Evolutionary conservation across 2,329 filamentous ascomycete genomes (phyloP).

Genomic region (Monosporascus sp.): DNA sequence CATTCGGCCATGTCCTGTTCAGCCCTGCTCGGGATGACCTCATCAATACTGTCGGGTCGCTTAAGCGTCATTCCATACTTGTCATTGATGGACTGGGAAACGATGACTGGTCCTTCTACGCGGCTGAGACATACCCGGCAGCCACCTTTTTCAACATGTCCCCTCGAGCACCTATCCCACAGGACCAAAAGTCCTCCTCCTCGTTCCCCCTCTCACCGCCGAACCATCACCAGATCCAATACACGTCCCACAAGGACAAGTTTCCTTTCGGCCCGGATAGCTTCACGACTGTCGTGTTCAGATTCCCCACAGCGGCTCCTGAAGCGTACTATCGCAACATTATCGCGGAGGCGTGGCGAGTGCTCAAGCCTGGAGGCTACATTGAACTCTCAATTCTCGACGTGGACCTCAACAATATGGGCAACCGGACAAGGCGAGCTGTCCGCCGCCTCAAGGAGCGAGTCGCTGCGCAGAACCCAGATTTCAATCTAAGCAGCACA

Average conservation of each 20-base stretch:
- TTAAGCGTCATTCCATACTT: constrained; percentile 60
- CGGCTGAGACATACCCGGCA: constrained; percentile 70
- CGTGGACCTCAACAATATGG: constrained; percentile 79
- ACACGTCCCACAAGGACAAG: constrained; percentile 54
- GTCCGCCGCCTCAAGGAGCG: constrained; percentile 68
- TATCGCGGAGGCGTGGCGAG: constrained; percentile 69
- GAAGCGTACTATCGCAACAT: constrained; percentile 66
- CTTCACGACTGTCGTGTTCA: constrained; percentile 70
- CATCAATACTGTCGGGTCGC: constrained; percentile 41
- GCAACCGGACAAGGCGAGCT: constrained; percentile 61
- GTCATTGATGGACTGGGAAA: constrained; percentile 83
- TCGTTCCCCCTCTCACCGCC: constrained; percentile 52
- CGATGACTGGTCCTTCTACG: constrained; percentile 83
- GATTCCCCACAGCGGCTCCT: constrained; percentile 67
- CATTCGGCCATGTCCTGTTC: constrained; percentile 78
- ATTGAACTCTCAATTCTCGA: constrained; percentile 77
- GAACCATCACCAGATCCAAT: constrained; percentile 73
- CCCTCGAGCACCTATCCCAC: constrained; percentile 46
- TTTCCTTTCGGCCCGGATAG: constrained; percentile 74
- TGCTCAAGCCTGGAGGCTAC: constrained; percentile 71
- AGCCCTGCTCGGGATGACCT: constrained; percentile 73
- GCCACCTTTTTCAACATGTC: constrained; percentile 75
- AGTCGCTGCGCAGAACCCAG: constrained; percentile 56
- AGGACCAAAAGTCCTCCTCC: constrained; percentile 37
- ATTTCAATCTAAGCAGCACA: constrained; percentile 55